Conservation (phyloP, 345 rosid genomes). For the Gynandropsis gynandra region DNA sequence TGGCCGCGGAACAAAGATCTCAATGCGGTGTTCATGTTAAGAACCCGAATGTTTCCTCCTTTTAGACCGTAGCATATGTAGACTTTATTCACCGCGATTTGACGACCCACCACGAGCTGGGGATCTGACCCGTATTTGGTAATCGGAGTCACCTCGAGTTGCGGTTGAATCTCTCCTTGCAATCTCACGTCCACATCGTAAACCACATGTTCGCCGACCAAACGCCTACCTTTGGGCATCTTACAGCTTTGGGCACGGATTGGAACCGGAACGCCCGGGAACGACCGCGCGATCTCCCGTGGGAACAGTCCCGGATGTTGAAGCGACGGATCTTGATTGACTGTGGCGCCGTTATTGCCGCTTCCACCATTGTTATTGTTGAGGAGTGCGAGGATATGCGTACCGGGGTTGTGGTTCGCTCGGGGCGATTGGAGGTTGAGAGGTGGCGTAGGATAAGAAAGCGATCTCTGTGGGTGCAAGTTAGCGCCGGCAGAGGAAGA, state of each 20-base stretch:
- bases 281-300: conserved; percentile 27
- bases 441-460: conserved; percentile 35
- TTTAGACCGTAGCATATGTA: too few relatives aligned
- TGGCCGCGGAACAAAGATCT: conserved; percentile 79
- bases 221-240: conserved; percentile 53
- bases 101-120: conserved; percentile 68
- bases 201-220: conserved; percentile 42
- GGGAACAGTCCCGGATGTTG: conserved; percentile 20
- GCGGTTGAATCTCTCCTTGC: conserved; percentile 66
- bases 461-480: conserved; percentile 30
- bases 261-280: conserved; percentile 30
- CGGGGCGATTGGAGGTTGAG: conserved; percentile 31
- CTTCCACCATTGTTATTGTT: conserved; percentile 24
- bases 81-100: conserved; percentile 45
- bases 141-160: conserved; percentile 89
- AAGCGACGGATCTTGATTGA: conserved; percentile 28
- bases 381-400: conserved; percentile 65
- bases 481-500: conserved; percentile 23
- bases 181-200: conserved; percentile 61
- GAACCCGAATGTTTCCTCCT: conserved; percentile 73
- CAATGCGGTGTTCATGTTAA: conserved; percentile 73
- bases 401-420: conserved; percentile 42
- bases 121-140: conserved; percentile 87
- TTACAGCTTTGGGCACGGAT: conserved; percentile 45
- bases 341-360: conserved; percentile 4